Percentiles rank a stretch among this genome's conserved stretches.
phyloP scores from a whole-genome alignment of 805 yeast species.

The Candida cerambycidarum region DNA sequence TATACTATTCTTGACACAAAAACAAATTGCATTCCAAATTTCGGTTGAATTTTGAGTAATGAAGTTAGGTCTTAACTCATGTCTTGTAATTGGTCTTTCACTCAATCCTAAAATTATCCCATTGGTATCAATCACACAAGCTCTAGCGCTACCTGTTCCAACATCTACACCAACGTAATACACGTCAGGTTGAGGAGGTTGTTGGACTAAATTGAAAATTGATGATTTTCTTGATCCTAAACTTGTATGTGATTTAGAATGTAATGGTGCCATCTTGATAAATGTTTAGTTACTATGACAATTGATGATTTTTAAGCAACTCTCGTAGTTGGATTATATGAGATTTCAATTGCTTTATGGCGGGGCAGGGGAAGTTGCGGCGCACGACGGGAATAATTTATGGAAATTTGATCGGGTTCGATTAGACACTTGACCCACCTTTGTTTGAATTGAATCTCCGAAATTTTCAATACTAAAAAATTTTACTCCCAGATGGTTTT shows the following conservation, averaged over 20 bases:
- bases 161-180: conserved; percentile 85
- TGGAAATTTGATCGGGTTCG: conserved; percentile 6
- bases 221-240: conserved; percentile 40
- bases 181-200: conserved; percentile 44
- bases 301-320: neutral
- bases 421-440: neutral
- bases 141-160: conserved; percentile 98
- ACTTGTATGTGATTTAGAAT: conserved; percentile 38
- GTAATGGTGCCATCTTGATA: conserved; percentile 4
- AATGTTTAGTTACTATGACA: neutral
- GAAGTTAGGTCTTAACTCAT: conserved; percentile 67
- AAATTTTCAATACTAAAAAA: too few relatives aligned
- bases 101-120: conserved; percentile 81
- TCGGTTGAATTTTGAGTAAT: conserved; percentile 88
- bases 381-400: conserved; percentile 9
- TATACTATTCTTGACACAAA: conserved; percentile 73
- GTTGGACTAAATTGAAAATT: conserved; percentile 34
- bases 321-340: neutral
- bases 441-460: neutral
- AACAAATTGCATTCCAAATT: conserved; percentile 87
- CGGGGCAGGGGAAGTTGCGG: conserved; percentile 9
- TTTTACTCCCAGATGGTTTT: too few relatives aligned
- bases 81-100: conserved; percentile 75
- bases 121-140: conserved; percentile 79
- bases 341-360: conserved; percentile 6